A percentile compares a stretch with the other conserved stretches of the same genome.
These are phyloP conservation scores for Candida freyschussii DNA, from an alignment of 1,139 yeast genomes.

Conservation along the genomic window DNA sequence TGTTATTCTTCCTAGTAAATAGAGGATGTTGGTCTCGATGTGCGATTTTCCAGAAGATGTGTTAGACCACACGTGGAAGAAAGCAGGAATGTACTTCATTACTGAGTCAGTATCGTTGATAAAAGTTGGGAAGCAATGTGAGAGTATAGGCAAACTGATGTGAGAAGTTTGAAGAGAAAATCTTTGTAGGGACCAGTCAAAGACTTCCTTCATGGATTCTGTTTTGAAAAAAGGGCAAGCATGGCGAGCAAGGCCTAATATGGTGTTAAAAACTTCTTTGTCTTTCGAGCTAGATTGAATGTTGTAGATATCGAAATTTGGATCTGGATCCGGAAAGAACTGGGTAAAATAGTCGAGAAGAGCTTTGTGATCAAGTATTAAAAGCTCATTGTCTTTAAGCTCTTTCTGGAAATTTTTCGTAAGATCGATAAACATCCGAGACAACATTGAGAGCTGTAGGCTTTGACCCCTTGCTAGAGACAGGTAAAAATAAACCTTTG, in stretches of 20 bases:
- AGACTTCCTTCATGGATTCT: slow-evolving; percentile 30
- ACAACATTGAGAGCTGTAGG: slow-evolving; percentile 55
- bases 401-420: slow-evolving; percentile 43
- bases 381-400: slow-evolving; percentile 31
- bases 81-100: slow-evolving; percentile 50
- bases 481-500: slow-evolving; percentile 68
- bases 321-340: slow-evolving; percentile 45
- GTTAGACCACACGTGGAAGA: slow-evolving; percentile 72
- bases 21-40: slow-evolving; percentile 63
- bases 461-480: slow-evolving; percentile 74
- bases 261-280: slow-evolving; percentile 30
- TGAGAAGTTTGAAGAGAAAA: slow-evolving; percentile 58
- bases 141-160: slow-evolving; percentile 51
- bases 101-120: slow-evolving; percentile 26
- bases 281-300: slow-evolving; percentile 28
- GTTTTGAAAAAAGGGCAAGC: slow-evolving; percentile 37
- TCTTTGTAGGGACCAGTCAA: slow-evolving; percentile 31
- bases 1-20: slow-evolving; percentile 60
- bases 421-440: slow-evolving; percentile 58
- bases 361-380: slow-evolving; percentile 47
- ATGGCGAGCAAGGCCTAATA: slow-evolving; percentile 34
- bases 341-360: slow-evolving; percentile 41
- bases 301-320: slow-evolving; percentile 33
- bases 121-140: slow-evolving; percentile 46
- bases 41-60: slow-evolving; percentile 48